Evolutionary conservation across 2,329 filamentous ascomycete species (phyloP), one percentile per base, ranked within the genome.

Genomic region (Sporothrix curviconia): DNA sequence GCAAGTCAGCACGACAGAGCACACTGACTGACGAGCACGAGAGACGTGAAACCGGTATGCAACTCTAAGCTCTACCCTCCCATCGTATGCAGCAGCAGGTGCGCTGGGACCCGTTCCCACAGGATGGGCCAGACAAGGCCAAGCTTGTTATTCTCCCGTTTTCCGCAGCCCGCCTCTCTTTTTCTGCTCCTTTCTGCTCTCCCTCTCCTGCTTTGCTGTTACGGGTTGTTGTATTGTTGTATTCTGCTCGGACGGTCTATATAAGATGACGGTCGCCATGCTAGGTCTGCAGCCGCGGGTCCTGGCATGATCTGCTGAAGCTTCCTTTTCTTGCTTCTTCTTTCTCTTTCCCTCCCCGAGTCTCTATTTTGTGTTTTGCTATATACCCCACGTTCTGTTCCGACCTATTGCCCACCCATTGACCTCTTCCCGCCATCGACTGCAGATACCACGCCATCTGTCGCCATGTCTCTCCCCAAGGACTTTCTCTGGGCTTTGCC

Each of bases 401-500:
- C 15, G 44, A 7, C 24, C 50, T 11, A 14, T 12, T 44, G 9
- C 40, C 28, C 40, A 37, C 44, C 8, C 44, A 17, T 43, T 51
- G 54, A 34, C 47, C 12, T 19, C 12, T 37, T 36, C 36, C 15
- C 17, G 15, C 11, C 51, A 30, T 59, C 12, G 37, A 22, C 30
- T 17, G 12, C 36, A 24, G 49, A n/a, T n/a, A n/a, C n/a, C n/a
- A 12, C 32, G 24, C 7, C 34, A 8, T 24, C 37, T 25, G 3
- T 36, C 65, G 72, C 61, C 65, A 82, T 82, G 78, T 76, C 78
- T 67, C 77, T 90, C 57, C 84, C 84, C 39, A 77, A 79, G 57
- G 85, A 89, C 70, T 90, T 92, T 71, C 73, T 83, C 60, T 91
- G 87, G 87, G 88, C 55, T 91, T 90, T 72, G 88, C 88, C 66